These are phyloP conservation scores for Ophiostoma piceae DNA, from an alignment of 2,329 filamentous ascomycete species.

Conservation along the genomic window DNA sequence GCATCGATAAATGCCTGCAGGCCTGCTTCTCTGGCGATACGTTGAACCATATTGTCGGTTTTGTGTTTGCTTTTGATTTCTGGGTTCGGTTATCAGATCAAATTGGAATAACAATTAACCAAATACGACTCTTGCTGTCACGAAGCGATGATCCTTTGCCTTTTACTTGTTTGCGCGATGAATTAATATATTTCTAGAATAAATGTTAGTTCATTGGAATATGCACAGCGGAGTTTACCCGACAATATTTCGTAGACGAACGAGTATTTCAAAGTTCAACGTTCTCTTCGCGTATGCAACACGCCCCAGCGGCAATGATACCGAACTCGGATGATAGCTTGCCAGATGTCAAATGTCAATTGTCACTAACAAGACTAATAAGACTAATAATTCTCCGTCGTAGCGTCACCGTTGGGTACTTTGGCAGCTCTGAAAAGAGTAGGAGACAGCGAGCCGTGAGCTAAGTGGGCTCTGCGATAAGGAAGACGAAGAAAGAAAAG, in stretches of 20 bases:
- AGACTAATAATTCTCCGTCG: not conserved
- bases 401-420: not conserved
- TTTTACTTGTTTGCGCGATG: not conserved
- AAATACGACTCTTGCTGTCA: not conserved
- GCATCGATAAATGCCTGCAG: slow-evolving; percentile 6
- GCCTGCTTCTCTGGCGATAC: not conserved
- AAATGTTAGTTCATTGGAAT: not conserved
- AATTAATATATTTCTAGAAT: not conserved
- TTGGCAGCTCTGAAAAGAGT: slow-evolving; percentile 7
- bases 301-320: not conserved
- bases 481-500: slow-evolving; percentile 8
- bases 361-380: not conserved
- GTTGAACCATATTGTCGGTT: not conserved
- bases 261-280: not conserved
- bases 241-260: not conserved
- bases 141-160: not conserved
- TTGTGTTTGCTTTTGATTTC: not conserved
- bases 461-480: slow-evolving; percentile 14
- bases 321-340: not conserved
- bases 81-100: not conserved
- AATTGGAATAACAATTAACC: not conserved
- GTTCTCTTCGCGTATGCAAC: not conserved
- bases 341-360: not conserved
- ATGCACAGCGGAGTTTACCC: not conserved
- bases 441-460: slow-evolving; percentile 5